Percentiles rank a stretch among this genome's conserved stretches.
Evolutionary conservation across 495 filamentous ascomycete species (phyloP).

Genomic region (Penicillium ochrochloron): DNA sequence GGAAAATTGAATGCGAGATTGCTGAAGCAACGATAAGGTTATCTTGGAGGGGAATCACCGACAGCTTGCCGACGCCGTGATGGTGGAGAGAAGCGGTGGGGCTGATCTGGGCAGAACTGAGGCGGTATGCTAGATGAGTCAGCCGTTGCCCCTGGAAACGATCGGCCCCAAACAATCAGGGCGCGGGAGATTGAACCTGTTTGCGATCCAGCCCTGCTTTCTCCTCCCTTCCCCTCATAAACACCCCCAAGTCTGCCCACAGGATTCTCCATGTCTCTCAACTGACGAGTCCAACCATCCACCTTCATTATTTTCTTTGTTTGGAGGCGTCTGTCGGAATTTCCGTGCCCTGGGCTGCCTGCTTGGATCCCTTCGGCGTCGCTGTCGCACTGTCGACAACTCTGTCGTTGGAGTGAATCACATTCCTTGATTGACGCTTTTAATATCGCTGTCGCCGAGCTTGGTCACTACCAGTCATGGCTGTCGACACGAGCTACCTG

Average conservation of each 20-base stretch:
- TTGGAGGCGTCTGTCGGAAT: constrained; percentile 27
- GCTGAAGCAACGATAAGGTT: constrained; percentile 13
- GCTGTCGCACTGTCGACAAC: constrained; percentile 27
- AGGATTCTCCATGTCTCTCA: constrained; percentile 28
- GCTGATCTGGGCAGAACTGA: constrained; percentile 31
- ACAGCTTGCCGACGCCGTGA: constrained; percentile 18
- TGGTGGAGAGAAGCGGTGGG: constrained; percentile 30
- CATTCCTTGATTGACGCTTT: constrained; percentile 24
- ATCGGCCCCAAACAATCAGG: constrained; percentile 37
- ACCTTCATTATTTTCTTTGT: constrained; percentile 32
- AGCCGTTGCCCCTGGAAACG: constrained; percentile 44
- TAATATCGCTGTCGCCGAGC: constrained; percentile 7
- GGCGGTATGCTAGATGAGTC: constrained; percentile 38
- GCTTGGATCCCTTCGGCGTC: constrained; percentile 28
- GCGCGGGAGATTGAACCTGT: constrained; percentile 31
- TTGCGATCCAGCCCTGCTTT: constrained; percentile 29
- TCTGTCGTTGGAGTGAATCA: constrained; percentile 24
- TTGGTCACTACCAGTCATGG: constrained; percentile 55
- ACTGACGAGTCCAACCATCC: constrained; percentile 23
- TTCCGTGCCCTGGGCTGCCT: constrained; percentile 26
- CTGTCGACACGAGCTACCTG: constrained; percentile 88
- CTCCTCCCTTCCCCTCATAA: constrained; percentile 33
- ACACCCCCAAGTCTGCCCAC: constrained; percentile 26
- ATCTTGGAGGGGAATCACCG: constrained; percentile 24
- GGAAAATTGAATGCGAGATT: not conserved